These are phyloP conservation scores for Tylopilus vinaceipallidus DNA, from an alignment of 768 basidiomycete species.

Conservation along the genomic window DNA sequence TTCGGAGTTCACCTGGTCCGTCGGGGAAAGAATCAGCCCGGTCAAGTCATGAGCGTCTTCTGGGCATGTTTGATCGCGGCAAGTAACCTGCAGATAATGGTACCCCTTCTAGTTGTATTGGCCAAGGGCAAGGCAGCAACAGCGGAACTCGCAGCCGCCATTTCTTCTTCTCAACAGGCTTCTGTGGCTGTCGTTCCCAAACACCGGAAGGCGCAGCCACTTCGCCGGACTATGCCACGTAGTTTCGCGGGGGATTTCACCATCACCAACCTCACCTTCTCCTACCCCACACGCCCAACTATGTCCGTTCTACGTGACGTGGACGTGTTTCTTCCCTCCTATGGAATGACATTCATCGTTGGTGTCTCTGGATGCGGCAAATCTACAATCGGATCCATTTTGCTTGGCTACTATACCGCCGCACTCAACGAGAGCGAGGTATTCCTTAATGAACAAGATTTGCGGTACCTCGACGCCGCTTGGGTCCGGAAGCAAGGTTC, in stretches of 20 bases:
- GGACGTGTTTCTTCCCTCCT: slow-evolving; percentile 64
- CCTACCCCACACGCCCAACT: slow-evolving; percentile 71
- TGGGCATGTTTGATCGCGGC: slow-evolving; percentile 95
- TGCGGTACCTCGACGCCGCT: slow-evolving; percentile 66
- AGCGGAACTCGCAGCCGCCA: slow-evolving; percentile 25
- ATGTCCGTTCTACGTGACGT: slow-evolving; percentile 57
- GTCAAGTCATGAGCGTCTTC: slow-evolving; percentile 93
- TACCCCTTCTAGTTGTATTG: slow-evolving; percentile 76
- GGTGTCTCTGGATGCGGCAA: slow-evolving; percentile 80
- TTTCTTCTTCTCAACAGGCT: slow-evolving; percentile 36
- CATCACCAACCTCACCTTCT: slow-evolving; percentile 59
- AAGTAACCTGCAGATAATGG: slow-evolving; percentile 81
- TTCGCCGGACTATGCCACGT: slow-evolving; percentile 66
- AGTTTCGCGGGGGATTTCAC: slow-evolving; percentile 70
- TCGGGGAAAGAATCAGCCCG: slow-evolving; percentile 63
- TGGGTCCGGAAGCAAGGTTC: slow-evolving; percentile 72
- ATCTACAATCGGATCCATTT: slow-evolving; percentile 62
- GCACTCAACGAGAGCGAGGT: slow-evolving; percentile 53
- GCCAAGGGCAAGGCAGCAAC: slow-evolving; percentile 56
- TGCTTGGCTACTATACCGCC: slow-evolving; percentile 73
- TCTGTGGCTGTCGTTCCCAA: slow-evolving; percentile 20
- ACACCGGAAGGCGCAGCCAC: slow-evolving; percentile 20
- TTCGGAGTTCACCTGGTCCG: slow-evolving; percentile 88
- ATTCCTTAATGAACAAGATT: slow-evolving; percentile 76
- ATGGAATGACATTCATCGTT: slow-evolving; percentile 77